Base-by-base conservation (phyloP, 1,284 basidiomycete species). In the Amylostereum areolatum region DNA sequence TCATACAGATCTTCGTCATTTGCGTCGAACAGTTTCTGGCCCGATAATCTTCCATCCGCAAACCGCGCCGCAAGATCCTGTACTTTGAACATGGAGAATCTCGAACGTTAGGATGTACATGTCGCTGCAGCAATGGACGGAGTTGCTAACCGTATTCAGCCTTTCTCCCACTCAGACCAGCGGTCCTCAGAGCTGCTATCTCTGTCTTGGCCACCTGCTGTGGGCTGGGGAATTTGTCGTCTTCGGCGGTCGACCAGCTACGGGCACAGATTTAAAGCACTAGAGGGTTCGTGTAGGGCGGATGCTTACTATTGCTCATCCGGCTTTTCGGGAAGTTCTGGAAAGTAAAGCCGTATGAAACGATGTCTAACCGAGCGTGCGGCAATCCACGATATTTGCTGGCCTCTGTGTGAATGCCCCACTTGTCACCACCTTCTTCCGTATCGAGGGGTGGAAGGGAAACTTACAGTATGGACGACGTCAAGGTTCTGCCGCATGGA, bases 311-410 rank as follows among this genome's bases (percentile, higher is more conserved):
- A 45, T 43, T 61, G 52, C 43, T 77, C 73, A 40, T 78, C 73
- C 50, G 74, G 67, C 54, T 81, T 83, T 62, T 89, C 89, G 2
- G 88, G 85, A 8, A 91, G 66, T 24, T 78, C 73, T 28, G 81
- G 80, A 55, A 89, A 81, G 62, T 82, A 94, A 12, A 91, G 67
- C 36, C 86, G 75, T 39, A 82, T 73, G 63, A 97, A 97, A 51
- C 78, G 84, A 65, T 92, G 85, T n/a, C 77, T 81, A 47, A 97
- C 92, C 4, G 89, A 84, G 35, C 87, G 75, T 0, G 94, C 94
- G 3, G 93, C 93, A 31, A 88, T 68, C 90, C 90, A 95, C 0
- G 89, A 92, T 37, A 97, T 93, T 66, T 97, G 92, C 66, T 94
- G 92, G 0, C 85, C 89, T 47, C 84, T 85, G 53, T 31, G 32